phyloP scores from a whole-genome alignment of 2,329 filamentous ascomycete genomes.

The Colletotrichum eleusines region DNA sequence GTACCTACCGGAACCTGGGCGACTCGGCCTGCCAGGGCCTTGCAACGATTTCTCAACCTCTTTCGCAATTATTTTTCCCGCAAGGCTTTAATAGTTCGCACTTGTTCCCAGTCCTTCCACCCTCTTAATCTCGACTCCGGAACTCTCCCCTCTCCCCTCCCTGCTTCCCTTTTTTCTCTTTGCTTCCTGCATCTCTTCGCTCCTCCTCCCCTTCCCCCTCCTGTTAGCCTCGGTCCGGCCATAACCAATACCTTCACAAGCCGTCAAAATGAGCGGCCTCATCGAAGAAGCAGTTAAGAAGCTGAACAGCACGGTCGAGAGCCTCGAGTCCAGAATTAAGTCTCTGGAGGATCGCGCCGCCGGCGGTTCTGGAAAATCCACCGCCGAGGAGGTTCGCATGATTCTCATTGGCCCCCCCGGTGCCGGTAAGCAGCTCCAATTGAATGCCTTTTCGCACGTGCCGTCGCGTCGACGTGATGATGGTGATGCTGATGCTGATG shows the following conservation, averaged over 20 bases:
- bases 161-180: conserved; percentile 27
- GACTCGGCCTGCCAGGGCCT: conserved; percentile 29
- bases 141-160: conserved; percentile 23
- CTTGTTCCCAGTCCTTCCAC: conserved; percentile 34
- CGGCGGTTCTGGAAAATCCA: conserved; percentile 63
- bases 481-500: conserved; percentile 33
- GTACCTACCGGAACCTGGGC: conserved; percentile 25
- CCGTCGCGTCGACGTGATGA: conserved; percentile 1
- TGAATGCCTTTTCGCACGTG: conserved; percentile 20
- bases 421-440: conserved; percentile 77
- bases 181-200: conserved; percentile 37
- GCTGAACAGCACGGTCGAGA: conserved; percentile 85
- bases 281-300: conserved; percentile 87
- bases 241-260: conserved; percentile 44
- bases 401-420: conserved; percentile 97
- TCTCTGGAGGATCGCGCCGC: conserved; percentile 82
- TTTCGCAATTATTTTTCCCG: conserved; percentile 42
- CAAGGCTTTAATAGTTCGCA: conserved; percentile 37
- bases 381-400: conserved; percentile 84
- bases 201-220: conserved; percentile 23
- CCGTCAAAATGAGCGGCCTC: conserved; percentile 79
- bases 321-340: conserved; percentile 88
- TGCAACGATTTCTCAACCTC: conserved; percentile 38
- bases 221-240: conserved; percentile 43
- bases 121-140: conserved; percentile 30